Evolutionary conservation across 2,329 filamentous ascomycete genomes (phyloP).

Genomic region (Ophiostoma fasciatum): DNA sequence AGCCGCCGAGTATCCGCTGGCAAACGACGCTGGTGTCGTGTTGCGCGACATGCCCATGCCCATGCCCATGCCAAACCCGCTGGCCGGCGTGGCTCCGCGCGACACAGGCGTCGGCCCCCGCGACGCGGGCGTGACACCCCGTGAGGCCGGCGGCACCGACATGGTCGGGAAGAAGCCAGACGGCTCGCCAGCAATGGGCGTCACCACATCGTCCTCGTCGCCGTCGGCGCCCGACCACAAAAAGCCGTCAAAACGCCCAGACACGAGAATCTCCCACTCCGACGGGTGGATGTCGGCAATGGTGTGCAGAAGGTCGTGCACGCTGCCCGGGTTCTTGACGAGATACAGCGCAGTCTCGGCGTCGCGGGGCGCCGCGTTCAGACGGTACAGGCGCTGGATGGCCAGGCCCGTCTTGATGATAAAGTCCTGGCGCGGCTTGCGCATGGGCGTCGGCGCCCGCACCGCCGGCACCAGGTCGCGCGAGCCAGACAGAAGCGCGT

Average conservation of each 20-base stretch:
- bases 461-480: slow-evolving; percentile 38
- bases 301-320: slow-evolving; percentile 78
- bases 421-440: slow-evolving; percentile 54
- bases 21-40: slow-evolving; percentile 32
- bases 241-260: slow-evolving; percentile 89
- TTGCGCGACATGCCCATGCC: slow-evolving; percentile 29
- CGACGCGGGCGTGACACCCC: slow-evolving; percentile 38
- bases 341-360: slow-evolving; percentile 78
- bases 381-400: slow-evolving; percentile 71
- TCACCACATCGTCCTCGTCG: slow-evolving; percentile 22
- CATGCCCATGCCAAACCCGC: slow-evolving; percentile 11
- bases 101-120: slow-evolving; percentile 17
- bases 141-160: slow-evolving; percentile 18
- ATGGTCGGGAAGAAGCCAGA: slow-evolving; percentile 4
- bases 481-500: slow-evolving; percentile 55
- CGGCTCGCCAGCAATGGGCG: slow-evolving; percentile 24
- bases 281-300: slow-evolving; percentile 74
- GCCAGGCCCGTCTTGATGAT: slow-evolving; percentile 62
- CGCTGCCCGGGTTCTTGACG: slow-evolving; percentile 61
- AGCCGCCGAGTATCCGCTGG: slow-evolving; percentile 27
- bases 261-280: slow-evolving; percentile 95
- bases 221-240: slow-evolving; percentile 89
- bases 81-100: slow-evolving; percentile 23
- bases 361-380: slow-evolving; percentile 60
- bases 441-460: slow-evolving; percentile 54